Percentiles rank a stretch among this genome's conserved stretches.
Conservation (phyloP, 352 stramenopile species). For the Pythium scleroteichum region DNA sequence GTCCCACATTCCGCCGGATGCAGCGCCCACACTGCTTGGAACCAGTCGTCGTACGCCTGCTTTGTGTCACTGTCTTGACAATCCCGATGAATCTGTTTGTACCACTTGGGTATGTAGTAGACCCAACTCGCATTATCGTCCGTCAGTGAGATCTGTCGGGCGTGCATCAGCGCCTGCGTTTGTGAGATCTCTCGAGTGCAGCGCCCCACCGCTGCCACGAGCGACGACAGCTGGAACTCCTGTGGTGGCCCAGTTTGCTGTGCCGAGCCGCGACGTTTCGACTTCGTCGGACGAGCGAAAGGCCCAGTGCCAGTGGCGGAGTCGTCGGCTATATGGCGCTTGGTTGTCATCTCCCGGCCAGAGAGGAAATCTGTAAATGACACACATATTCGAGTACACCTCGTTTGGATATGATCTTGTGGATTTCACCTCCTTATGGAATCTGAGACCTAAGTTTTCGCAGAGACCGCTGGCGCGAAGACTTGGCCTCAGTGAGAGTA, state of each 20-base stretch:
- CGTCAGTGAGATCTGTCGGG: slow-evolving; percentile 27
- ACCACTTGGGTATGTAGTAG: slow-evolving; percentile 64
- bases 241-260: background rate
- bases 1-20: slow-evolving; percentile 61
- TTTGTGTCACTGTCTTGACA: background rate
- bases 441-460: slow-evolving; percentile 4
- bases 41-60: slow-evolving; percentile 21
- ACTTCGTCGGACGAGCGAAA: too few relatives aligned
- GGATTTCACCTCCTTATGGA: slow-evolving; percentile 10
- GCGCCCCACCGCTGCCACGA: slow-evolving; percentile 16
- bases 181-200: background rate
- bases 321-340: too few relatives aligned
- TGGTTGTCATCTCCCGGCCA: too few relatives aligned
- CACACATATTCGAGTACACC: background rate
- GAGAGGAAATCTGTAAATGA: too few relatives aligned
- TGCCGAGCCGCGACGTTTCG: background rate
- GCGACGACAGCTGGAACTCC: background rate
- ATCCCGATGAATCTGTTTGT: slow-evolving; percentile 32
- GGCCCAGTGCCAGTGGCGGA: too few relatives aligned
- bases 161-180: background rate
- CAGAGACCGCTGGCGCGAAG: background rate
- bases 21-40: slow-evolving; percentile 46
- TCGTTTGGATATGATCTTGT: background rate
- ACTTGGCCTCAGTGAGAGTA: too few relatives aligned
- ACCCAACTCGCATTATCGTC: slow-evolving; percentile 51